Conservation (phyloP, 345 rosid genomes). For the Euphorbia lathyris region DNA sequence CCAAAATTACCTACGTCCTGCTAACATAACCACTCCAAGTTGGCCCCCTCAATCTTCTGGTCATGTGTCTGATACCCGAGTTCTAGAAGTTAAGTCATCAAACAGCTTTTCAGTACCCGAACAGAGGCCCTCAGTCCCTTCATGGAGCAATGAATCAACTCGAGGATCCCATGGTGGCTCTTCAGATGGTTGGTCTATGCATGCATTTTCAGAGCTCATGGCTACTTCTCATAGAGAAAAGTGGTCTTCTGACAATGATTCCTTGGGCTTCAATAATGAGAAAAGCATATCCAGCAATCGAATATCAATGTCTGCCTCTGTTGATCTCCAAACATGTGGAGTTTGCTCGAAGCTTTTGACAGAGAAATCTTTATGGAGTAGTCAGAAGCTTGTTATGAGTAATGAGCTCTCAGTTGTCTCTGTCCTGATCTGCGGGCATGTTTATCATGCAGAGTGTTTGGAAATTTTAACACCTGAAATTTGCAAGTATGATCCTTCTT, state of each 20-base stretch:
- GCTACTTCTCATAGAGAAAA: conserved; percentile 59
- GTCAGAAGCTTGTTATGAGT: conserved; percentile 58
- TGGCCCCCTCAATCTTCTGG: conserved; percentile 40
- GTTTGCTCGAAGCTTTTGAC: conserved; percentile 76
- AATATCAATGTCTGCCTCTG: conserved; percentile 38
- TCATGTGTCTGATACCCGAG: conserved; percentile 42
- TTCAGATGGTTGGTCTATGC: conserved; percentile 84
- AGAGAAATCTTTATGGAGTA: conserved; percentile 75
- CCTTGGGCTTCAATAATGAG: conserved; percentile 46
- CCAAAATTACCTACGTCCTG: conserved; percentile 45
- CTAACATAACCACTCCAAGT: conserved; percentile 40
- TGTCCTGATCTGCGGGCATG: conserved; percentile 88
- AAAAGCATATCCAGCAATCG: conserved; percentile 44
- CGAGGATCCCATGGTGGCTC: conserved; percentile 55
- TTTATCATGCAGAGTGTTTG: conserved; percentile 94
- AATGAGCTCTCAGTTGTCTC: conserved; percentile 72
- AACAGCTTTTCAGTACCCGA: conserved; percentile 36
- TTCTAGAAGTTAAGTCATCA: conserved; percentile 43
- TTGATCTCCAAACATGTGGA: conserved; percentile 73
- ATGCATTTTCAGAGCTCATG: conserved; percentile 78
- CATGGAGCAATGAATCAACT: conserved; percentile 53
- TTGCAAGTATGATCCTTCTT: conserved; percentile 79
- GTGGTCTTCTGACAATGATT: conserved; percentile 58
- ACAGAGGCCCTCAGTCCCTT: conserved; percentile 43
- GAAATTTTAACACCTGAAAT: conserved; percentile 78